Conservation (phyloP, 352 stramenopile species). For the Phytophthora parvispora region DNA sequence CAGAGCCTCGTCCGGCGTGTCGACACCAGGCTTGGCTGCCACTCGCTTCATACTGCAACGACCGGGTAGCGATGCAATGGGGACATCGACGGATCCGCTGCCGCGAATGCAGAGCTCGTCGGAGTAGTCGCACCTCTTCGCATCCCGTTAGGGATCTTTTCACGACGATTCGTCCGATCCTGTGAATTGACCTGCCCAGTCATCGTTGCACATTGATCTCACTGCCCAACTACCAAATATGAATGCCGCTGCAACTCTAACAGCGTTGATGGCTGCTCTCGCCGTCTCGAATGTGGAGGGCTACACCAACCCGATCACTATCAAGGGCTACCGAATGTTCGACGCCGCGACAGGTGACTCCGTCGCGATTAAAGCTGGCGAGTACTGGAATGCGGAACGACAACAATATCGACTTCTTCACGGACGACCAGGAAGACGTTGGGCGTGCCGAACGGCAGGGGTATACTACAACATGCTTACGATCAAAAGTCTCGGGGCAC, state of each 20-base stretch:
- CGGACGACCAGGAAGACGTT: conserved; percentile 70
- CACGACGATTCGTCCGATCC: background rate
- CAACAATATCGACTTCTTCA: conserved; percentile 91
- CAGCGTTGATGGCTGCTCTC: conserved; percentile 16
- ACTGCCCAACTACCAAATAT: conserved; percentile 15
- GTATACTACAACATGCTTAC: too few relatives aligned
- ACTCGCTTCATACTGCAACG: conserved; percentile 25
- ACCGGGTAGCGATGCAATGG: background rate
- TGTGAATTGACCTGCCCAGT: too few relatives aligned
- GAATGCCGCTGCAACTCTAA: conserved; percentile 21
- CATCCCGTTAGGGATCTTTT: conserved; percentile 23
- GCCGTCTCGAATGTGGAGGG: conserved; percentile 17
- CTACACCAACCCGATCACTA: conserved; percentile 52
- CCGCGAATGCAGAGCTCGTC: background rate
- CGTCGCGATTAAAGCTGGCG: conserved; percentile 77
- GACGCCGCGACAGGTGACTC: conserved; percentile 71
- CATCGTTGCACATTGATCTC: too few relatives aligned
- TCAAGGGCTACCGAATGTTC: conserved; percentile 83
- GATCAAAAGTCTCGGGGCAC: too few relatives aligned
- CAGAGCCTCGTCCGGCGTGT: conserved; percentile 30
- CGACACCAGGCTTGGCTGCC: conserved; percentile 4
- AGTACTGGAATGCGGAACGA: conserved; percentile 75
- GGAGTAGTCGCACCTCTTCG: conserved; percentile 18
- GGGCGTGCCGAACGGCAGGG: too few relatives aligned
- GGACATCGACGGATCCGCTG: background rate